Conservation (phyloP, 495 filamentous ascomycete genomes). For the Tuber indicum region DNA sequence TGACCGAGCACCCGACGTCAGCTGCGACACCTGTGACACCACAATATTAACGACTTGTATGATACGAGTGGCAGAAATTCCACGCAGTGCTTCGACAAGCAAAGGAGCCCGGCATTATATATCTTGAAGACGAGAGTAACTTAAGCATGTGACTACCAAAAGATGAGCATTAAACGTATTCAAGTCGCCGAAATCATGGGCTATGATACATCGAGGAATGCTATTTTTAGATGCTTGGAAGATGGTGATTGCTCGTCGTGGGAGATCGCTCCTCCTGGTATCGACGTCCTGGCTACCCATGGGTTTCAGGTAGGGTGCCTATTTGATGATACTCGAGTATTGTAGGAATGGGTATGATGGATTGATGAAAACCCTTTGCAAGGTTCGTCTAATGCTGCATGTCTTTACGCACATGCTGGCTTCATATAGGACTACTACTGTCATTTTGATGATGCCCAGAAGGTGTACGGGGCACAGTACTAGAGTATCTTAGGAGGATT, state of each 20-base stretch:
- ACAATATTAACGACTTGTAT: constrained; percentile 4
- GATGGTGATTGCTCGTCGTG: constrained; percentile 43
- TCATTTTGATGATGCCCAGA: constrained; percentile 48
- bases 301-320: constrained; percentile 66
- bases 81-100: constrained; percentile 10
- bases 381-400: constrained; percentile 68
- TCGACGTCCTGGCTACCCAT: constrained; percentile 82
- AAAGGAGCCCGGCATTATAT: constrained; percentile 43
- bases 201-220: background rate
- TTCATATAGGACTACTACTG: constrained; percentile 53
- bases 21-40: background rate
- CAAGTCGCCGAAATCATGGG: constrained; percentile 20
- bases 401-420: constrained; percentile 85
- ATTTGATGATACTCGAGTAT: constrained; percentile 45
- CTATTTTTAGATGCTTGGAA: constrained; percentile 6
- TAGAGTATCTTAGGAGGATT: background rate
- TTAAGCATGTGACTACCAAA: constrained; percentile 30
- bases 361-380: constrained; percentile 69
- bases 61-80: constrained; percentile 13
- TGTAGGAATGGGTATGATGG: constrained; percentile 62
- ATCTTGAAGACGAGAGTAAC: constrained; percentile 45
- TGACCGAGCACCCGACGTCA: constrained; percentile 69
- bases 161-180: constrained; percentile 23
- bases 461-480: background rate
- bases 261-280: constrained; percentile 58